Evolutionary conservation across 2,329 filamentous ascomycete species (phyloP), one percentile per base, ranked within the genome.

Genomic region (Metarhizium robertsii): DNA sequence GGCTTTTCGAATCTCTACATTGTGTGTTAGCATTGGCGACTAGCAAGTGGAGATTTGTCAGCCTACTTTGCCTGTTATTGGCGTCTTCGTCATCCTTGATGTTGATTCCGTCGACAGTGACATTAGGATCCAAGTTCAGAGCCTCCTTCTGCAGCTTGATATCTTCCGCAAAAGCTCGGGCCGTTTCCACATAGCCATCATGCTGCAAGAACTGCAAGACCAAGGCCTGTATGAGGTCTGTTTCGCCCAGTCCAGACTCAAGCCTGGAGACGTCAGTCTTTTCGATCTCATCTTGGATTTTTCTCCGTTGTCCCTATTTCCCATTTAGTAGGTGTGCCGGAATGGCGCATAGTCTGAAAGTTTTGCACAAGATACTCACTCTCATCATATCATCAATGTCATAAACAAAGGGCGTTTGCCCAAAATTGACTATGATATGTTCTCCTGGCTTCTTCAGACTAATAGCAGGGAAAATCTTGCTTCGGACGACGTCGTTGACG

Each of bases 111-210:
- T 75, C 77, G 58, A 82, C 73, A n/a, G 75, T 69, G 34, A 76
- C 68, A 50, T 70, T 69, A 42, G 80, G 71, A 55, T 83, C 80
- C 47, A 82, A 76, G 59, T 80, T 81, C 55, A 96, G 72, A 8
- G 88, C 84, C 63, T 81, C 75, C 63, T 88, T 86, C 67, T 96
- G 89, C 16, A 80, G 75, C 54, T 83, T 80, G 30, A 95, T 84
- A 65, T 97, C 92, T 62, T 87, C 79, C 3, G 88, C 85, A 75
- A 99, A 97, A 0, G 90, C 90, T 60, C 86, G 83, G 8, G 92
- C 92, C 0, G 92, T 96, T 61, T 96, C 92, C 7, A 96, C 87
- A 62, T 96, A 97, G 57, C 94, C 94, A 64, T 97, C 94, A 63
- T 97, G 92, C 42, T 92, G 88, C 14, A 99, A 75, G 62, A 95